Percentiles rank a stretch among this genome's conserved stretches.
These are phyloP conservation scores for Vaccinium macrocarpon DNA, from an alignment of 148 eudicot genomes.

Conservation along the genomic window DNA sequence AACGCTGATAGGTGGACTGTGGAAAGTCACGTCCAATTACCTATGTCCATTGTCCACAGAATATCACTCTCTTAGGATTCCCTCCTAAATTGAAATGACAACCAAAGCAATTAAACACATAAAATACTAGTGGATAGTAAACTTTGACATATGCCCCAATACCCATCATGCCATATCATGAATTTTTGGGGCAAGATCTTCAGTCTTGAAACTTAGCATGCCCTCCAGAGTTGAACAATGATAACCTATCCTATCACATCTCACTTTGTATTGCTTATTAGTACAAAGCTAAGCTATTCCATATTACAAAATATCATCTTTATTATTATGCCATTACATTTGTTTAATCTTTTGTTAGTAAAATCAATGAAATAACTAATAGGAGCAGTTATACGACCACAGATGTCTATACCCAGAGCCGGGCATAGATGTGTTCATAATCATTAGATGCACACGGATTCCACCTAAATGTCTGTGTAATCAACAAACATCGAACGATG, in stretches of 20 bases:
- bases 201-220: neutral
- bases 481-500: neutral
- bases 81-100: neutral
- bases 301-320: neutral
- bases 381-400: too few species aligned
- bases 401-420: too few species aligned
- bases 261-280: neutral
- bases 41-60: neutral
- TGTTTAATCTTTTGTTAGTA: too few species aligned
- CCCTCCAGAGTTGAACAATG: neutral
- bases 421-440: too few species aligned
- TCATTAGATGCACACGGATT: too few species aligned
- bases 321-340: neutral
- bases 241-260: neutral
- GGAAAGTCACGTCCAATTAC: neutral
- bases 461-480: neutral
- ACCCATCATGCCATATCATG: neutral
- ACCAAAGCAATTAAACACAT: neutral
- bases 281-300: neutral
- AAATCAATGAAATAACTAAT: too few species aligned
- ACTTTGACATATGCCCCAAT: neutral
- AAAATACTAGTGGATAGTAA: neutral
- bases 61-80: slow-evolving; percentile 6
- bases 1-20: neutral
- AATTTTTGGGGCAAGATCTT: neutral